Evolutionary conservation across 2,329 filamentous ascomycete species (phyloP), one percentile per base, ranked within the genome.

Genomic region (Arthrobotrys musiformis): DNA sequence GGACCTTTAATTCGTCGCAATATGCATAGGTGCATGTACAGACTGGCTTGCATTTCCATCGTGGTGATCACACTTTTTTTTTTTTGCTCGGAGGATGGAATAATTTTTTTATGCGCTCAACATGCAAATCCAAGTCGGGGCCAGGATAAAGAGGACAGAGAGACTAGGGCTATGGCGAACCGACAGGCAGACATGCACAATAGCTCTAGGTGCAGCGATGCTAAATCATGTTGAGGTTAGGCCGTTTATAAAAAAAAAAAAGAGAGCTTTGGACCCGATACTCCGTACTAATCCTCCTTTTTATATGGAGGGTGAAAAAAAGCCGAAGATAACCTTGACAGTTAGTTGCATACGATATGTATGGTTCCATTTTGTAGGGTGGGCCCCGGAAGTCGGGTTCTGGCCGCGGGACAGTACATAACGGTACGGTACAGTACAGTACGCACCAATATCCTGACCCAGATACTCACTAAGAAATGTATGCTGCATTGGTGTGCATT

Each of bases 101-200:
- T 54, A 54, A 60, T 60, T 58, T 56, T 52, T 76, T 77, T 70
- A 77, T 77, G 72, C 72, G 70, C 72, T 77, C 72, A 77, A 77
- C 42, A 63, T 77, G 72, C 72, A 77, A 70, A 66, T 52, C 58
- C 58, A 77, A 61, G 62, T 62, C 61, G 52, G 61, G 37, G 60
- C 66, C n/a, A 50, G 64, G 64, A 70, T 58, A 70, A 67, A 76
- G 40, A 46, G 22, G 58, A 22, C 44, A 26, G 40, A 68, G 70
- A 6, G 19, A 40, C 66, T 56, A 61, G 64, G 64, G 40, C 56
- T 50, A 60, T 26, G 33, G 67, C 50, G 50, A 56, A 30, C 30
- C 50, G 66, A 44, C 67, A 70, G 44, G 56, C 56, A 70, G 48
- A 37, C 56, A 42, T 42, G 33, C 50, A 70, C 52, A 60, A 11